Conservation (phyloP, 1,139 yeast species). For the Saccharomycopsis hybrid region DNA sequence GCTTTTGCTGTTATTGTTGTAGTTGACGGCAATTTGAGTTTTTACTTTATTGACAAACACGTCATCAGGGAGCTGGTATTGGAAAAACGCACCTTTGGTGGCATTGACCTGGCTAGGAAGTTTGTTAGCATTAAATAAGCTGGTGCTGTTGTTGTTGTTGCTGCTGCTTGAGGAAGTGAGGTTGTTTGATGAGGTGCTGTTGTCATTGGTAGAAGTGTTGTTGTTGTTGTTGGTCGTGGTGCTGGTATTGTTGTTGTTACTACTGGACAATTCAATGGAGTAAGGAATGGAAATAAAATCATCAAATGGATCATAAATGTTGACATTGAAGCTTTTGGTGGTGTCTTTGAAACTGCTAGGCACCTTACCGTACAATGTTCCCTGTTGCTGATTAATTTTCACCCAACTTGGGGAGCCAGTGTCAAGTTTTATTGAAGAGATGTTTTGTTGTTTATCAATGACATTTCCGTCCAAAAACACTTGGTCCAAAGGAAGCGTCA, state of each 20-base stretch:
- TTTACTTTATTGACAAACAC: conserved; percentile 47
- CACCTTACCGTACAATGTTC: conserved; percentile 43
- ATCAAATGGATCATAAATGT: conserved; percentile 54
- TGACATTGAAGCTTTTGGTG: conserved; percentile 43
- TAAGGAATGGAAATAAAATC: conserved; percentile 44
- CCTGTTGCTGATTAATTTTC: conserved; percentile 36
- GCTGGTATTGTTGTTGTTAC: background rate
- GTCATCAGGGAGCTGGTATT: conserved; percentile 45
- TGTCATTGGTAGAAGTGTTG: conserved; percentile 24
- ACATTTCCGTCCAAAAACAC: conserved; percentile 53
- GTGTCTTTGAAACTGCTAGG: conserved; percentile 43
- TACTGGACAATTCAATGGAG: background rate
- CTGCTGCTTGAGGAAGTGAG: background rate
- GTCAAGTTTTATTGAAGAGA: conserved; percentile 45
- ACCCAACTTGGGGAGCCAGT: conserved; percentile 58
- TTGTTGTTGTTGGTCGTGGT: background rate
- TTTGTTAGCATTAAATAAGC: conserved; percentile 23
- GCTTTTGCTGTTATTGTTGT: conserved; percentile 33
- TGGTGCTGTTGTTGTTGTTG: background rate
- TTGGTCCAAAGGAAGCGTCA: conserved; percentile 52
- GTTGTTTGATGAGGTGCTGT: conserved; percentile 19
- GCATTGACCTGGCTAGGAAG: conserved; percentile 57
- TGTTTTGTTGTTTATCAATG: conserved; percentile 41
- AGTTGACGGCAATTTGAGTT: conserved; percentile 44
- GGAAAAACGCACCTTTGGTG: conserved; percentile 53